Evolutionary conservation across 768 basidiomycete species (phyloP).

Genomic region (Roridomyces roridus): DNA sequence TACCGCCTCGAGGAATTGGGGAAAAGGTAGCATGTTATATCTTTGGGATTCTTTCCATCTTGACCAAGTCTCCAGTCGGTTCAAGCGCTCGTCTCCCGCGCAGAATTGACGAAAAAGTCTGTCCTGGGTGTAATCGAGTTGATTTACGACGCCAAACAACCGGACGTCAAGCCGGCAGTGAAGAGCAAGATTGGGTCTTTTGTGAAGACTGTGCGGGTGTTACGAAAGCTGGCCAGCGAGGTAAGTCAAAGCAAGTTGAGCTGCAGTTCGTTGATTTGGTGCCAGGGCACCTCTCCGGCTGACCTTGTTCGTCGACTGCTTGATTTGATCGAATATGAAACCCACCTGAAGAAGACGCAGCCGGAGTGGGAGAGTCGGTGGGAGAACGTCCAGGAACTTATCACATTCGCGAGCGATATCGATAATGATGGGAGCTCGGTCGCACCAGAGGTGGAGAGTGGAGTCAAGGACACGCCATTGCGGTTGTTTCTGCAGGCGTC

Average conservation of each 20-base stretch:
- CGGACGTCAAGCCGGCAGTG: constrained; percentile 70
- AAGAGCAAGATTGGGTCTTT: constrained; percentile 70
- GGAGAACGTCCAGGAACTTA: constrained; percentile 89
- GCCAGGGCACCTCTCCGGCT: constrained; percentile 65
- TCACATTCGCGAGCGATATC: constrained; percentile 74
- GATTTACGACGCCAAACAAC: constrained; percentile 64
- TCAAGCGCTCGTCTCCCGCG: constrained; percentile 57
- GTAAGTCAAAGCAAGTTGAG: constrained; percentile 41
- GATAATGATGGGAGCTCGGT: constrained; percentile 37
- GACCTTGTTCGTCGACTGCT: constrained; percentile 67
- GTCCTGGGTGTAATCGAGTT: constrained; percentile 66
- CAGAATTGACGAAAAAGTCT: constrained; percentile 56
- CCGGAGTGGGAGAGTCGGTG: constrained; percentile 78
- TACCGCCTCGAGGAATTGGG: constrained; percentile 75
- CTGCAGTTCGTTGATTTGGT: neutral
- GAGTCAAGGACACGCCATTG: constrained; percentile 66
- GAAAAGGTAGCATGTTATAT: constrained; percentile 72
- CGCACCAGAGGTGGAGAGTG: constrained; percentile 22
- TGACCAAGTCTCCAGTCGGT: constrained; percentile 53
- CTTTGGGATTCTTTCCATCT: neutral
- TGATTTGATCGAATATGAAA: constrained; percentile 66
- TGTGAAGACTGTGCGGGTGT: constrained; percentile 56
- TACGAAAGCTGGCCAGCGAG: constrained; percentile 60
- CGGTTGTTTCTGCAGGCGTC: constrained; percentile 79
- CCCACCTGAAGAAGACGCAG: constrained; percentile 71